Percentiles rank a stretch among this genome's conserved stretches.
Evolutionary conservation across 495 filamentous ascomycete species (phyloP).

Genomic region (Achaetomiella virescens): DNA sequence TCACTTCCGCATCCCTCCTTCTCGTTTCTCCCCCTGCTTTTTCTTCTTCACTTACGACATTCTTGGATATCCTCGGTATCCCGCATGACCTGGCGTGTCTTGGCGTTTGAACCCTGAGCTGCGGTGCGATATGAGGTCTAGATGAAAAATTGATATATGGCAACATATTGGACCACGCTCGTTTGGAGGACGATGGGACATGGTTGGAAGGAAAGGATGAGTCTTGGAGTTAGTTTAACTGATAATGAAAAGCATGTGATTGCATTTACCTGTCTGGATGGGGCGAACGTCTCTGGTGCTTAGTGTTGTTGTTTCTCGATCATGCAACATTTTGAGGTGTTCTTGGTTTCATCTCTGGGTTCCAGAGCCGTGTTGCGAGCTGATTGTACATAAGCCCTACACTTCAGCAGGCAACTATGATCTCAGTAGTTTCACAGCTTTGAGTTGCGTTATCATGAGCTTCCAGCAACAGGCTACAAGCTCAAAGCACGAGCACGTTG

Average conservation of each 20-base stretch:
- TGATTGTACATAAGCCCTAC: no score
- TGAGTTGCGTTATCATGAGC: no score
- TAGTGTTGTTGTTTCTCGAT: background rate
- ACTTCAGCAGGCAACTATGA: no score
- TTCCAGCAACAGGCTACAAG: no score
- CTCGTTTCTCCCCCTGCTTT: constrained; percentile 16
- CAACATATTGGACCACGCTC: constrained; percentile 4
- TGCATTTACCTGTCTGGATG: background rate
- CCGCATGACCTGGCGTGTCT: background rate
- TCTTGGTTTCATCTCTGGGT: no score
- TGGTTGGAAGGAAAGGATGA: background rate
- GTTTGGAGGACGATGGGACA: background rate
- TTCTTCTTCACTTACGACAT: constrained; percentile 17
- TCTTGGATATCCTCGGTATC: constrained; percentile 12
- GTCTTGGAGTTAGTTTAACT: background rate
- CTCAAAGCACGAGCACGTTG: no score
- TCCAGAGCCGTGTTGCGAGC: no score
- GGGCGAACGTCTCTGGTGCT: background rate
- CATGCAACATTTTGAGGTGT: background rate
- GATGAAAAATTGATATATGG: background rate
- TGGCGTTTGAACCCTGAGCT: background rate
- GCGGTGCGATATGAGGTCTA: background rate
- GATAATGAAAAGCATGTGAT: constrained; percentile 2
- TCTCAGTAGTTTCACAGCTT: no score
- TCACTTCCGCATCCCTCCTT: constrained; percentile 9